These are phyloP conservation scores for Cordyceps cicadae DNA, from an alignment of 2,329 filamentous ascomycete genomes.

Conservation along the genomic window DNA sequence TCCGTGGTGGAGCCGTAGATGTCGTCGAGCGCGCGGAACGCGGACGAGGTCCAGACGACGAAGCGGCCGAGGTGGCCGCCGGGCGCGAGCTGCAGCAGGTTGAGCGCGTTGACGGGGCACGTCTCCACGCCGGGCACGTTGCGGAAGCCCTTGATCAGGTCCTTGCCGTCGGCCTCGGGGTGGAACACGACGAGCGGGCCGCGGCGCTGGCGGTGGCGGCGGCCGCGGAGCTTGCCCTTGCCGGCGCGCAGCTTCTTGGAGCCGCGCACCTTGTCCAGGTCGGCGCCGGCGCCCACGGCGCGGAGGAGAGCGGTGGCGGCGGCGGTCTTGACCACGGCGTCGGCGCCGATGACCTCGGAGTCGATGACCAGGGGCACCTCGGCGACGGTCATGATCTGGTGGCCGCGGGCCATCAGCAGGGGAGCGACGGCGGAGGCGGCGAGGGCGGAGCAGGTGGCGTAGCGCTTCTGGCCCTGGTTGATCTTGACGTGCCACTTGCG, in stretches of 20 bases:
- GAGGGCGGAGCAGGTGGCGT: slow-evolving; percentile 93
- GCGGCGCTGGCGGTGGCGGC: slow-evolving; percentile 94
- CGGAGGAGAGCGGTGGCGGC: slow-evolving; percentile 80
- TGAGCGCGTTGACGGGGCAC: slow-evolving; percentile 83
- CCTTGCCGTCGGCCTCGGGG: slow-evolving; percentile 89
- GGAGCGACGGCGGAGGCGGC: slow-evolving; percentile 92
- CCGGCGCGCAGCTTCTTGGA: slow-evolving; percentile 96
- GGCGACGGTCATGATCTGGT: slow-evolving; percentile 84
- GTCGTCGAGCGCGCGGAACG: slow-evolving; percentile 92
- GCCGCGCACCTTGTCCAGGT: slow-evolving; percentile 91
- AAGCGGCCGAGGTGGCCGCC: slow-evolving; percentile 98
- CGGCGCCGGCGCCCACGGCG: slow-evolving; percentile 79
- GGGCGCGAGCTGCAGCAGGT: slow-evolving; percentile 98
- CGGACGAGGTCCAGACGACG: slow-evolving; percentile 96
- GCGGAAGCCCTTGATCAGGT: slow-evolving; percentile 90
- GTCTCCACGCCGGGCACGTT: slow-evolving; percentile 99
- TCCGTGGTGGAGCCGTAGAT: slow-evolving; percentile 92
- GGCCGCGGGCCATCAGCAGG: slow-evolving; percentile 92
- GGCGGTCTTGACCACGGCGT: slow-evolving; percentile 78
- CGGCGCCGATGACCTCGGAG: slow-evolving; percentile 77
- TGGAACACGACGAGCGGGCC: slow-evolving; percentile 97
- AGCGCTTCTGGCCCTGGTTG: slow-evolving; percentile 98
- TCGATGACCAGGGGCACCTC: slow-evolving; percentile 97
- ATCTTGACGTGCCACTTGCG: slow-evolving; percentile 99
- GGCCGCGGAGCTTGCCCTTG: slow-evolving; percentile 97